These are phyloP conservation scores for Tricholoma hemisulphureum DNA, from an alignment of 768 basidiomycete genomes.

Conservation along the genomic window DNA sequence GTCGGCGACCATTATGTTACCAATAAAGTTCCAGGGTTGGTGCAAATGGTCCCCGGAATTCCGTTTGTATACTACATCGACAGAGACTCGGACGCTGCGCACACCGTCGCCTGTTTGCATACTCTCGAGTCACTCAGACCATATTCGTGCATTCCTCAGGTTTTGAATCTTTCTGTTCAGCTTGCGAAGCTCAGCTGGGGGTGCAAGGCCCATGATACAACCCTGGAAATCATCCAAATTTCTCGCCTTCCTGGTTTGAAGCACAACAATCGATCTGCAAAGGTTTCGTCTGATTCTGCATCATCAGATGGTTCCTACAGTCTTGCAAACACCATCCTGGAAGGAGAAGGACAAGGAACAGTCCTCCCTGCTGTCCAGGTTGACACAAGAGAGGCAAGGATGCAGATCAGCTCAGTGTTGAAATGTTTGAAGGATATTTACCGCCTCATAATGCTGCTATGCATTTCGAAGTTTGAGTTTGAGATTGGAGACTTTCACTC, in stretches of 20 bases:
- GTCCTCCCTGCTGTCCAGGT: neutral
- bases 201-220: neutral
- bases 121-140: neutral
- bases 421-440: neutral
- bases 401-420: neutral
- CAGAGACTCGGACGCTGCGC: neutral
- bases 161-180: neutral
- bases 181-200: neutral
- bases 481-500: slow-evolving; percentile 1
- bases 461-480: slow-evolving; percentile 3
- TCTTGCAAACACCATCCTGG: neutral
- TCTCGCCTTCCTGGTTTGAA: neutral
- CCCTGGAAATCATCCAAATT: neutral
- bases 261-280: neutral
- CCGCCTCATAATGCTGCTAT: neutral
- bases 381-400: neutral
- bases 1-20: neutral
- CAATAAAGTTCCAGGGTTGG: neutral
- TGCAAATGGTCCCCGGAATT: neutral
- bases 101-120: neutral
- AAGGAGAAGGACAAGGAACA: neutral
- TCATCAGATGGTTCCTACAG: neutral
- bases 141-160: neutral
- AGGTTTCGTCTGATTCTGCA: neutral
- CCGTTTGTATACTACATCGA: neutral